phyloP scores from a whole-genome alignment of 139 green algal genomes.

The Chlorella vulgaris region DNA sequence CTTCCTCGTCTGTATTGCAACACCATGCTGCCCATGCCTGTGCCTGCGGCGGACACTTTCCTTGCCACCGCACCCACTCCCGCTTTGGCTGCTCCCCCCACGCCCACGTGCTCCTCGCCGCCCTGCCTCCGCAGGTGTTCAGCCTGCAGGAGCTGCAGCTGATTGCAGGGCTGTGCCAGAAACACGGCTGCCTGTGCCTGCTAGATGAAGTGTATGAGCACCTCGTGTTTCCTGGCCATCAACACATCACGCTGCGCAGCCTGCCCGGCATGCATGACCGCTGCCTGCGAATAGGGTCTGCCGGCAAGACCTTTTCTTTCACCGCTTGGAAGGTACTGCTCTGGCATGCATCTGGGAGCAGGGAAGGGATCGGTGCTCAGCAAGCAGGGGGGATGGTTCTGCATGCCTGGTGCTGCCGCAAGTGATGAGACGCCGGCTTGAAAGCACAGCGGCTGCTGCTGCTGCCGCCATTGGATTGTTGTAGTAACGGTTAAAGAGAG shows the following conservation, averaged over 20 bases:
- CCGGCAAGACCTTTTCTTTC: conserved; percentile 88
- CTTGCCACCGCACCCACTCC: no score
- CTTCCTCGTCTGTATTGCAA: no score
- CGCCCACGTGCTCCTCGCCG: not conserved
- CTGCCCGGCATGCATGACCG: conserved; percentile 76
- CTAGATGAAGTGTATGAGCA: conserved; percentile 66
- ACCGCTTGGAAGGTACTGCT: conserved; percentile 82
- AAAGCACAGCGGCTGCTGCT: no score
- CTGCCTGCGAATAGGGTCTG: conserved; percentile 71
- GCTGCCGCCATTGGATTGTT: no score
- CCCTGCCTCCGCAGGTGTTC: conserved; percentile 65
- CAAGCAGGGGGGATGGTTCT: not conserved
- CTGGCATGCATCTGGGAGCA: not conserved
- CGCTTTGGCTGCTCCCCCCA: not conserved
- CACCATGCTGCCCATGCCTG: not conserved
- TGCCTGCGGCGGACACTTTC: no score
- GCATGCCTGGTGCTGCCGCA: no score
- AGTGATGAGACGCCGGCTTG: no score
- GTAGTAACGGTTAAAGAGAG: no score
- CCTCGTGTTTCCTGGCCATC: conserved; percentile 26
- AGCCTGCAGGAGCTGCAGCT: conserved; percentile 63
- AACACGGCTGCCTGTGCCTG: conserved; percentile 65
- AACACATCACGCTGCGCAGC: conserved; percentile 63
- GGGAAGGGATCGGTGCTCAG: not conserved
- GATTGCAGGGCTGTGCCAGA: conserved; percentile 66